Evolutionary conservation across 192 early-diverging fungal genomes (phyloP).

Genomic region (Coemansia sp.): DNA sequence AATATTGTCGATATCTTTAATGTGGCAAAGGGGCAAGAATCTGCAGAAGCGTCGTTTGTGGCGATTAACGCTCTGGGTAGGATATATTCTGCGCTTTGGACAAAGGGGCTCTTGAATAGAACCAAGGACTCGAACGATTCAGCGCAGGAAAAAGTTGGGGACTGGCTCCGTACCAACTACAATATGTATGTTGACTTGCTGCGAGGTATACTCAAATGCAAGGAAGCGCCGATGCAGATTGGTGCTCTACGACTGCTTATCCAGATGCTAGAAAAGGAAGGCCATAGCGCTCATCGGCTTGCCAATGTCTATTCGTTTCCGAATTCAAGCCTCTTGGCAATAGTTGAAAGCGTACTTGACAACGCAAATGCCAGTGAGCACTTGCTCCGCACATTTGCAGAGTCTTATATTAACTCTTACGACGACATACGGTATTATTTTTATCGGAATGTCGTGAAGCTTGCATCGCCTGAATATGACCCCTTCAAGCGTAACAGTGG

Average conservation of each 20-base stretch:
- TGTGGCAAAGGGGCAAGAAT: conserved; percentile 39
- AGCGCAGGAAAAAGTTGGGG: conserved; percentile 59
- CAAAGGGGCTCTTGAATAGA: conserved; percentile 30
- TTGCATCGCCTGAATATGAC: conserved; percentile 42
- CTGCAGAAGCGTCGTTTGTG: conserved; percentile 62
- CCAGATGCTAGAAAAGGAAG: conserved; percentile 69
- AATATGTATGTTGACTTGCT: conserved; percentile 64
- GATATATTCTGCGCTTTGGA: conserved; percentile 60
- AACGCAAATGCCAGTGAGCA: conserved; percentile 63
- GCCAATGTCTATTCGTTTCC: conserved; percentile 63
- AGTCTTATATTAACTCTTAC: conserved; percentile 74
- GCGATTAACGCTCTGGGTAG: conserved; percentile 73
- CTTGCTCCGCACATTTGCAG: conserved; percentile 63
- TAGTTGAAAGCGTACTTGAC: conserved; percentile 61
- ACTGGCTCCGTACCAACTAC: conserved; percentile 82
- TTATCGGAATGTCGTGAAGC: conserved; percentile 60
- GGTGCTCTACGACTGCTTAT: conserved; percentile 74
- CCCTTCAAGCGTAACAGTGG: conserved; percentile 46
- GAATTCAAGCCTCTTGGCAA: conserved; percentile 62
- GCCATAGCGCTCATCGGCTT: conserved; percentile 32
- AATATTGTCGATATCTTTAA: conserved; percentile 65
- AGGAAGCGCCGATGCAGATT: conserved; percentile 75
- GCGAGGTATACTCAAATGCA: conserved; percentile 53
- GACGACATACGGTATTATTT: conserved; percentile 89
- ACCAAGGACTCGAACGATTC: conserved; percentile 17